Conservation (phyloP, 2,329 filamentous ascomycete genomes). For the Zarea fungicola region DNA sequence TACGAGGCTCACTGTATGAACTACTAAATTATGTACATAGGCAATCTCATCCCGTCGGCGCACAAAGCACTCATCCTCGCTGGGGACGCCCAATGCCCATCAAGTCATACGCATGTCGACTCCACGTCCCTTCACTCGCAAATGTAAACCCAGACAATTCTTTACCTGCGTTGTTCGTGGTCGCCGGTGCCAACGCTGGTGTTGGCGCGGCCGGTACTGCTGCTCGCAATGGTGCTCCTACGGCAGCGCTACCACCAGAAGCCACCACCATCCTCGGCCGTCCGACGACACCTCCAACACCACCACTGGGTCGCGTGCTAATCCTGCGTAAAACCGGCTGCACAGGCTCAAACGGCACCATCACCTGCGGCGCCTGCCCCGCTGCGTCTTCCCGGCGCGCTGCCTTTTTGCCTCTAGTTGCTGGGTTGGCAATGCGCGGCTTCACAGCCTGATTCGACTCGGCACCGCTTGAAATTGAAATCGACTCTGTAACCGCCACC, state of each 20-base stretch:
- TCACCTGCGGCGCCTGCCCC: slow-evolving; percentile 39
- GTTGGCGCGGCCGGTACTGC: slow-evolving; percentile 1
- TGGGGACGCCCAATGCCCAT: slow-evolving; percentile 54
- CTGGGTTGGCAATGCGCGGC: slow-evolving; percentile 38
- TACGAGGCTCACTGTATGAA: neutral
- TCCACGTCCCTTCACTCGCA: slow-evolving; percentile 61
- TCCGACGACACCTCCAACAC: neutral
- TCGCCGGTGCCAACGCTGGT: neutral
- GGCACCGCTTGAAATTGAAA: neutral
- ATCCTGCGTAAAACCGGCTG: neutral
- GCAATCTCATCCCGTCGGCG: too few relatives aligned
- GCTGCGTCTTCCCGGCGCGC: slow-evolving; percentile 47
- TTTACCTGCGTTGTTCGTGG: too few relatives aligned
- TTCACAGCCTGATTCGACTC: neutral
- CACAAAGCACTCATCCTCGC: neutral
- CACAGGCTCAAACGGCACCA: slow-evolving; percentile 33
- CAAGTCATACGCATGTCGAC: slow-evolving; percentile 61
- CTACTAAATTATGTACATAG: slow-evolving; percentile 1
- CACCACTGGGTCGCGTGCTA: neutral
- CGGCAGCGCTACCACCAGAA: neutral
- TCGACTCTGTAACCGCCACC: neutral
- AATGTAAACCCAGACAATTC: slow-evolving; percentile 42
- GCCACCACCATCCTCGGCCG: neutral
- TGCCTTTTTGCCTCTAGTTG: slow-evolving; percentile 49
- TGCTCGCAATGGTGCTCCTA: neutral